Evolutionary conservation across 148 eudicot species (phyloP), one percentile per base, ranked within the genome.

Genomic region (Camellia japonica): DNA sequence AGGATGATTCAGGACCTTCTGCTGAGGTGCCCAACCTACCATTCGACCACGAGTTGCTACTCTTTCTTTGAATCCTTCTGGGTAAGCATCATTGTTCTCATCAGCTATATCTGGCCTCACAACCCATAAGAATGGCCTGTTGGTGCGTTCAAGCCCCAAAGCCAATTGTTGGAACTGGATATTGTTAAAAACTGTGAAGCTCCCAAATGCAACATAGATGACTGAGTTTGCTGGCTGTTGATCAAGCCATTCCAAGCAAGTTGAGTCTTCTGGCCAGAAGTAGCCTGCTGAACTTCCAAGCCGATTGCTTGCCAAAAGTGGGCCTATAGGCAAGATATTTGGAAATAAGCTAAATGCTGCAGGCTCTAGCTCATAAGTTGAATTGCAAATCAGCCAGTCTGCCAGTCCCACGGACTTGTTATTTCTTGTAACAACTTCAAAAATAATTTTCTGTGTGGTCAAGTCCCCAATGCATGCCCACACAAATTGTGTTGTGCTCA

Each of bases 41-140:
- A 85, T 83, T 52, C 54, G 64, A 6, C 89, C 89, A 3, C 83
- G 83, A 62, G 44, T 30, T 15, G 46, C 72, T 13, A 83, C 80
- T 71, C 89, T 75, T 5, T 84, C 85, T 63, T 59, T 56, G 70
- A 78, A 89, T 6, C 86, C 82, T 59, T 46, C 30, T 1, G 84
- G 87, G 30, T 79, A 86, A 51, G 76, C 81, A n/a, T 65, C 52
- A 4, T 71, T 41, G 7, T 23, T 70, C 18, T 64, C 47, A 3
- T 68, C 16, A 12, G 81, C 81, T 44, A 82, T 64, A 68, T 85
- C 83, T 44, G 83, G 81, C 75, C 86, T 73, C 18, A 89, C 89
- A 1, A 89, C 91, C 89, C 89, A 87, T 19, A 89, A 62, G 59
- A 89, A 89, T 2, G 89, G 91, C 73, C 70, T 80, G 46, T 80